A percentile compares a stretch with the other conserved stretches of the same genome.
These are phyloP conservation scores for Candida germanica DNA, from an alignment of 805 yeast species.

Conservation along the genomic window DNA sequence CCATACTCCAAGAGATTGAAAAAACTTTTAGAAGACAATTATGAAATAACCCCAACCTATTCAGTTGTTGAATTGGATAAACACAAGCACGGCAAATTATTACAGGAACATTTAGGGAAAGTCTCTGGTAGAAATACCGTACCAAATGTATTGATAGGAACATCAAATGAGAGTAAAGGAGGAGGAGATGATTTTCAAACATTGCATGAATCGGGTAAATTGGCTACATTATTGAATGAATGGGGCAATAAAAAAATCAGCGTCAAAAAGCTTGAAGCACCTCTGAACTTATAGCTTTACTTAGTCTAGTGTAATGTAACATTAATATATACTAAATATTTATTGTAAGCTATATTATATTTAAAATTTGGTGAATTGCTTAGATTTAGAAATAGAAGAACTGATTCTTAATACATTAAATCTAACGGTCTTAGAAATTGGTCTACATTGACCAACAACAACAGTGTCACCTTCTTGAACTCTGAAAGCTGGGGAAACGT, in stretches of 20 bases:
- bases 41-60: constrained; percentile 70
- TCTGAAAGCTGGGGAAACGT: constrained; percentile 99
- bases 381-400: constrained; percentile 81
- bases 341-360: constrained; percentile 6
- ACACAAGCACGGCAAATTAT: constrained; percentile 69
- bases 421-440: constrained; percentile 99
- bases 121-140: constrained; percentile 82
- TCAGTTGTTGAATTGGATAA: constrained; percentile 76
- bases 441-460: constrained; percentile 99
- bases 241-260: constrained; percentile 61
- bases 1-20: constrained; percentile 78
- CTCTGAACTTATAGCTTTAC: constrained; percentile 44
- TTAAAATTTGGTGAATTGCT: constrained; percentile 97
- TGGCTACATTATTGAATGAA: constrained; percentile 48
- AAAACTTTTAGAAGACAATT: constrained; percentile 57
- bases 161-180: constrained; percentile 62
- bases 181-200: constrained; percentile 80
- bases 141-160: constrained; percentile 80
- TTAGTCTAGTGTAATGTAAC: constrained; percentile 7
- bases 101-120: constrained; percentile 69
- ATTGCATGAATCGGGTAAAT: constrained; percentile 54
- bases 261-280: constrained; percentile 50
- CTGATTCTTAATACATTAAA: constrained; percentile 98
- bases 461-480: constrained; percentile 98
- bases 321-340: constrained; percentile 6